These are phyloP conservation scores for Fonsecaea pedrosoi DNA, from an alignment of 2,329 filamentous ascomycete species.

Conservation along the genomic window DNA sequence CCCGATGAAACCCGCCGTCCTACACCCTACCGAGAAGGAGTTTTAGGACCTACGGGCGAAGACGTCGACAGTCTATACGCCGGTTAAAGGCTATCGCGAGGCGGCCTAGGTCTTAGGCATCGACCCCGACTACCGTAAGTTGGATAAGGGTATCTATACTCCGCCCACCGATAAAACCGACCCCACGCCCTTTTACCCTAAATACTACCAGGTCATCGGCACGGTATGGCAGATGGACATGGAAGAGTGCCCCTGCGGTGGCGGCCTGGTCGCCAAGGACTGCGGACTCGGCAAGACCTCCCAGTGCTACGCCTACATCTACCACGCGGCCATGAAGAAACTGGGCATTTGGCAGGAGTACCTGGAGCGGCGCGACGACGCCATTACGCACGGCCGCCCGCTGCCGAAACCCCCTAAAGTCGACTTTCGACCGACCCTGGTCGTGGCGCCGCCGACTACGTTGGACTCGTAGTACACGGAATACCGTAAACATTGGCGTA, in stretches of 20 bases:
- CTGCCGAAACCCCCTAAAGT: neutral
- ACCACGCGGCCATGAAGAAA: neutral
- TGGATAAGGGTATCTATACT: neutral
- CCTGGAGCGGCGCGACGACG: no score
- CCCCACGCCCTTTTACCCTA: neutral
- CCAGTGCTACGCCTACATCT: neutral
- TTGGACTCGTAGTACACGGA: neutral
- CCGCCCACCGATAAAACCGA: no score
- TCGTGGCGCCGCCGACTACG: neutral
- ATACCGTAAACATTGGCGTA: neutral
- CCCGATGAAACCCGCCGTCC: neutral
- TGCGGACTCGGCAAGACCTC: neutral
- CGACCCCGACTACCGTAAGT: neutral
- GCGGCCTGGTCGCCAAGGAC: neutral
- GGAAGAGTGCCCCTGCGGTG: neutral
- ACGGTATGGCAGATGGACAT: neutral
- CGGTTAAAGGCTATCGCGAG: neutral
- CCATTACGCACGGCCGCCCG: no score
- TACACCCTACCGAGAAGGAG: neutral
- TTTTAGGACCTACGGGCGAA: neutral
- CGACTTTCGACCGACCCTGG: neutral
- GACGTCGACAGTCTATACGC: neutral
- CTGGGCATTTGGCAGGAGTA: neutral
- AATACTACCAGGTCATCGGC: neutral
- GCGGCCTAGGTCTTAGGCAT: neutral